Percentiles rank a stretch among this genome's conserved stretches.
These are phyloP conservation scores for Pycnococcus provasolii DNA, from an alignment of 139 green algal genomes.

Conservation along the genomic window DNA sequence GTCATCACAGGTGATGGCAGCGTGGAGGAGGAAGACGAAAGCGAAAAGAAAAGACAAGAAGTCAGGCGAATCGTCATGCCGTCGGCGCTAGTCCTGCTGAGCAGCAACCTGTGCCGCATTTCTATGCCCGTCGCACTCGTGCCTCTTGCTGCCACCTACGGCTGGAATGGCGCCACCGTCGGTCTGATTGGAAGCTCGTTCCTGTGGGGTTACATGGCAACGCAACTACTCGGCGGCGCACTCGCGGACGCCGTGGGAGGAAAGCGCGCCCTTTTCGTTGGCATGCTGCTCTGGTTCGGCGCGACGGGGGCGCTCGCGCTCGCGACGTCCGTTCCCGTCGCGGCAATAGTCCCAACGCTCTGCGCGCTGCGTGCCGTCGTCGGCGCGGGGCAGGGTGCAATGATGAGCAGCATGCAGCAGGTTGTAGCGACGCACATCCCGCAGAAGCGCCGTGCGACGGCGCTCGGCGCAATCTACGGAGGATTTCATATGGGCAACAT, in stretches of 20 bases:
- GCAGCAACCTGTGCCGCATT: too few species aligned
- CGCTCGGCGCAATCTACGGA: background rate
- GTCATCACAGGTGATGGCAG: too few species aligned
- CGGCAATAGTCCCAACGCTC: background rate
- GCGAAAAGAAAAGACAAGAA: too few species aligned
- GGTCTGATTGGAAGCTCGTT: conserved; percentile 4
- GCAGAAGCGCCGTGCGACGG: background rate
- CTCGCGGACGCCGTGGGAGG: background rate
- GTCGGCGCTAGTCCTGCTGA: too few species aligned
- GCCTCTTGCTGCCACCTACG: conserved; percentile 2
- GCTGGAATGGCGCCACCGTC: background rate
- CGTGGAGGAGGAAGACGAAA: too few species aligned
- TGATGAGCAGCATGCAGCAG: background rate
- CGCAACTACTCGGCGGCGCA: conserved; percentile 11
- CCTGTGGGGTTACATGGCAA: conserved; percentile 6
- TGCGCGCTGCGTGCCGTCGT: background rate
- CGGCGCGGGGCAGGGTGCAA: conserved; percentile 7
- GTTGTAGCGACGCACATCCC: conserved; percentile 4
- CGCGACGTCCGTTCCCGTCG: background rate
- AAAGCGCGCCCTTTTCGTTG: background rate
- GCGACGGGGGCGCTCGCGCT: background rate
- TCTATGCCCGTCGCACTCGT: background rate
- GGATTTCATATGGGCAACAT: background rate
- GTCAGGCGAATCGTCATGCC: too few species aligned
- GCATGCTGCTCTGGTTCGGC: conserved; percentile 3